Conservation (phyloP, 495 filamentous ascomycete species). For the Penicillium antarcticum region DNA sequence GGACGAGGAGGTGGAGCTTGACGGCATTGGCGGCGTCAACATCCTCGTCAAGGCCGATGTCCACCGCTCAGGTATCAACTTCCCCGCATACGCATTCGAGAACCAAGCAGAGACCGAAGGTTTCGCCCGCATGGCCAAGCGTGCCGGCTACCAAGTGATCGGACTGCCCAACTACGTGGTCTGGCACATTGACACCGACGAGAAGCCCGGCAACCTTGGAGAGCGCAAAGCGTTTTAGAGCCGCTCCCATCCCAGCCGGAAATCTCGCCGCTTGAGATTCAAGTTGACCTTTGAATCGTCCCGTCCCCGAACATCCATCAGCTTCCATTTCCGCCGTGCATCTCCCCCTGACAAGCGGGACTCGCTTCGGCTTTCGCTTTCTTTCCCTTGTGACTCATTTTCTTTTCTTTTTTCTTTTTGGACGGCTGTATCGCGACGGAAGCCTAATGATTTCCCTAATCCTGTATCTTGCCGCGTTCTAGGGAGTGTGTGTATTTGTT, state of each 20-base stretch:
- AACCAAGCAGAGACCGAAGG: conserved; percentile 99
- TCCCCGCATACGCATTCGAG: conserved; percentile 95
- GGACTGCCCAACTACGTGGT: conserved; percentile 97
- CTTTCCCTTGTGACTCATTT: conserved; percentile 11
- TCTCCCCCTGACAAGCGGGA: neutral
- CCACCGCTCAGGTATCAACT: conserved; percentile 95
- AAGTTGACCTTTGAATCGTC: conserved; percentile 25
- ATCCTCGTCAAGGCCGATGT: conserved; percentile 98
- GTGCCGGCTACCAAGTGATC: conserved; percentile 87
- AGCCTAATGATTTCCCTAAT: conserved; percentile 42
- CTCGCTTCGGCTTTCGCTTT: conserved; percentile 10
- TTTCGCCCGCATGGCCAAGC: conserved; percentile 97
- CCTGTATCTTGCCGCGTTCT: conserved; percentile 34
- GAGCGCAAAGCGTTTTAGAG: conserved; percentile 42
- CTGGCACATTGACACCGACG: conserved; percentile 98
- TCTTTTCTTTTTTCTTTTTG: conserved; percentile 19
- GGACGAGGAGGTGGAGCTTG: conserved; percentile 84
- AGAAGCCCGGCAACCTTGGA: conserved; percentile 80
- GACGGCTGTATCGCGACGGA: conserved; percentile 28
- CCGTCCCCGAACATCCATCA: conserved; percentile 15
- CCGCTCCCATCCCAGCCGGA: conserved; percentile 3
- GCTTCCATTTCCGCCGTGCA: conserved; percentile 11
- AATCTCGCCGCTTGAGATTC: conserved; percentile 8
- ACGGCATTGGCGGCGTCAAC: conserved; percentile 95
- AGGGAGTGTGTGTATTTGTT: conserved; percentile 38